phyloP scores from a whole-genome alignment of 225 moss, liverwort and hornwort genomes.

The Sphagnum contortum region DNA sequence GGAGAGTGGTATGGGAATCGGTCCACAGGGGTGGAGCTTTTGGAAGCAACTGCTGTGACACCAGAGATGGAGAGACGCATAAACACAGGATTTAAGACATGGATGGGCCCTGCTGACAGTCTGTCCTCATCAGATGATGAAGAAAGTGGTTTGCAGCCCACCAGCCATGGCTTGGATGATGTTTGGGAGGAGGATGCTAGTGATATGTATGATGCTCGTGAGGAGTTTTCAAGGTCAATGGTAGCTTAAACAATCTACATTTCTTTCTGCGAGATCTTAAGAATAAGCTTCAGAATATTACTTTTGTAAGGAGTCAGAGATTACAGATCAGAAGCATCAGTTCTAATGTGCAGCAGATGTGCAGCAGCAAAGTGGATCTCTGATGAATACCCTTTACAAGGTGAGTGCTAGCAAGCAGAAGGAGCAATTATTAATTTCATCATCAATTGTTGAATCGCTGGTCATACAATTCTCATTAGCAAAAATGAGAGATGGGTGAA shows the following conservation, averaged over 20 bases:
- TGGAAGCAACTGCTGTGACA: conserved; percentile 69
- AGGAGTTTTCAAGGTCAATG: conserved; percentile 29
- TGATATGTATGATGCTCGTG: conserved; percentile 41
- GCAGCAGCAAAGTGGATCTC: too few relatives aligned
- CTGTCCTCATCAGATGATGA: conserved; percentile 55
- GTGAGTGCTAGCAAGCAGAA: too few relatives aligned
- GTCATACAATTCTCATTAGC: too few relatives aligned
- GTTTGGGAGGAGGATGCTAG: conserved; percentile 73
- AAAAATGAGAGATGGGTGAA: too few relatives aligned
- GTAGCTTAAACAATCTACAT: conserved; percentile 14
- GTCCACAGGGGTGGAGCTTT: conserved; percentile 71
- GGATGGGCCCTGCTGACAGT: conserved; percentile 57
- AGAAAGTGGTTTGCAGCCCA: conserved; percentile 16
- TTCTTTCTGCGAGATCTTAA: too few relatives aligned
- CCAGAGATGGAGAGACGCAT: conserved; percentile 54
- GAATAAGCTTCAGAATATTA: too few relatives aligned
- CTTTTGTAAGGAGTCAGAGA: too few relatives aligned
- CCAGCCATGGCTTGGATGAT: conserved; percentile 44
- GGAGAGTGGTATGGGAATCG: conserved; percentile 73
- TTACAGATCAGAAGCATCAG: too few relatives aligned
- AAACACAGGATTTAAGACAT: conserved; percentile 61
- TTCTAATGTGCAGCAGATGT: too few relatives aligned
- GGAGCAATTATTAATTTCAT: too few relatives aligned
- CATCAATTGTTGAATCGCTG: too few relatives aligned
- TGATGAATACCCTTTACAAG: too few relatives aligned